Evolutionary conservation across 164 flowering plant species (phyloP).

Genomic region (Sedum album): DNA sequence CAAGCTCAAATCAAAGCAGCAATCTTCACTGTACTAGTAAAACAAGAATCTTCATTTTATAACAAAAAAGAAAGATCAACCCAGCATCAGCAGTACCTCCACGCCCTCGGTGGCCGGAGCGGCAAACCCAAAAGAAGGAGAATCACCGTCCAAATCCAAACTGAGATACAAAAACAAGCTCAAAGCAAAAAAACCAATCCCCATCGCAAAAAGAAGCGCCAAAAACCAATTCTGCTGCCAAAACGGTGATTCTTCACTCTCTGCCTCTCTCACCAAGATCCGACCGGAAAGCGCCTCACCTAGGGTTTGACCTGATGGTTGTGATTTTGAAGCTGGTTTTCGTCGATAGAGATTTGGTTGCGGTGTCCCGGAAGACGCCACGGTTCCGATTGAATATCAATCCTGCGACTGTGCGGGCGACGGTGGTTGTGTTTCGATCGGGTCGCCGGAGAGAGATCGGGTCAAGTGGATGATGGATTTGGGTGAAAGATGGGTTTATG

Average conservation of each 20-base stretch:
- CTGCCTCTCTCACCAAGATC: slow-evolving; percentile 36
- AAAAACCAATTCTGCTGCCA: slow-evolving; percentile 91
- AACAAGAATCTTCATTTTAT: neutral
- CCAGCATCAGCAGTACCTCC: neutral
- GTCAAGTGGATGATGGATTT: no score
- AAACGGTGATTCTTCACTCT: slow-evolving; percentile 38
- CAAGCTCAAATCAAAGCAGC: neutral
- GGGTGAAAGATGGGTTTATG: neutral
- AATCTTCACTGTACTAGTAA: no score
- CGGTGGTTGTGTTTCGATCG: neutral
- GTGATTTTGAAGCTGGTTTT: slow-evolving; percentile 7
- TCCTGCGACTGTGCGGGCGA: neutral
- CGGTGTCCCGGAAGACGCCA: slow-evolving; percentile 52
- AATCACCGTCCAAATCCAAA: slow-evolving; percentile 46
- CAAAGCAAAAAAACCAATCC: slow-evolving; percentile 52
- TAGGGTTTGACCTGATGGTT: slow-evolving; percentile 18
- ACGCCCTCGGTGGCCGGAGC: neutral
- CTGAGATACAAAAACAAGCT: slow-evolving; percentile 66
- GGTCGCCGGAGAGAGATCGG: neutral
- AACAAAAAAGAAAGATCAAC: no score
- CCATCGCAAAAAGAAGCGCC: slow-evolving; percentile 55
- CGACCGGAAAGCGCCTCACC: slow-evolving; percentile 24
- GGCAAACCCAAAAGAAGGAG: slow-evolving; percentile 30
- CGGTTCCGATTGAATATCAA: slow-evolving; percentile 18
- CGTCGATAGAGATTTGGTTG: slow-evolving; percentile 28